Evolutionary conservation across 108 stramenopile genomes (phyloP).

Genomic region (Schizochytrium sp.): DNA sequence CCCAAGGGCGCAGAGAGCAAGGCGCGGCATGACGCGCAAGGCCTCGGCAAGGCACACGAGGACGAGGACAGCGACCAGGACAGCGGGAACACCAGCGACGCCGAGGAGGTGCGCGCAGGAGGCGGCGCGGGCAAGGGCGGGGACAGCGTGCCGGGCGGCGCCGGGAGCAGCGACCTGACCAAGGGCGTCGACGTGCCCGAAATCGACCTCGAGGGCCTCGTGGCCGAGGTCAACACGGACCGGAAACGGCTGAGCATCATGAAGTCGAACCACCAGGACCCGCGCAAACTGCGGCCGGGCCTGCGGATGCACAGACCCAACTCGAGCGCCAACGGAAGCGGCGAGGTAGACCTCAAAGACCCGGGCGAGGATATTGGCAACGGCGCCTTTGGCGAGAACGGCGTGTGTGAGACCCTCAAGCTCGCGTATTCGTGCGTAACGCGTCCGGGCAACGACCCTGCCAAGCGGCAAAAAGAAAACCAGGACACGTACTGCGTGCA

Average conservation of each 20-base stretch:
- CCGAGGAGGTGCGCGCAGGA: too few relatives aligned
- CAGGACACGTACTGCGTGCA: slow-evolving; percentile 24
- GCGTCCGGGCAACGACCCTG: slow-evolving; percentile 25
- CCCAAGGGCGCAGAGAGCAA: too few relatives aligned
- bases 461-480: slow-evolving; percentile 20
- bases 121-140: too few relatives aligned
- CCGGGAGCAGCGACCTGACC: too few relatives aligned
- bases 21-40: too few relatives aligned
- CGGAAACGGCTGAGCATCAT: slow-evolving; percentile 9
- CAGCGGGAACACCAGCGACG: too few relatives aligned
- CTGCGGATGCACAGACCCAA: not conserved
- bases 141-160: too few relatives aligned
- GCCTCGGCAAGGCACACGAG: too few relatives aligned
- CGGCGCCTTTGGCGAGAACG: slow-evolving; percentile 20
- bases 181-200: not conserved
- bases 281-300: not conserved
- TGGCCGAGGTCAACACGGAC: not conserved
- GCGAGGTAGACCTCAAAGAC: not conserved
- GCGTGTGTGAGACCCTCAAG: not conserved
- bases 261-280: slow-evolving; percentile 19
- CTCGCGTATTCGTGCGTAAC: slow-evolving; percentile 3
- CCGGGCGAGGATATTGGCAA: slow-evolving; percentile 4
- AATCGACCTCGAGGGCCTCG: not conserved
- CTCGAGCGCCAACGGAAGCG: not conserved
- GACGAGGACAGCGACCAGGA: too few relatives aligned